Conservation (phyloP, 352 stramenopile genomes). For the Saprolegnia parasitica region DNA sequence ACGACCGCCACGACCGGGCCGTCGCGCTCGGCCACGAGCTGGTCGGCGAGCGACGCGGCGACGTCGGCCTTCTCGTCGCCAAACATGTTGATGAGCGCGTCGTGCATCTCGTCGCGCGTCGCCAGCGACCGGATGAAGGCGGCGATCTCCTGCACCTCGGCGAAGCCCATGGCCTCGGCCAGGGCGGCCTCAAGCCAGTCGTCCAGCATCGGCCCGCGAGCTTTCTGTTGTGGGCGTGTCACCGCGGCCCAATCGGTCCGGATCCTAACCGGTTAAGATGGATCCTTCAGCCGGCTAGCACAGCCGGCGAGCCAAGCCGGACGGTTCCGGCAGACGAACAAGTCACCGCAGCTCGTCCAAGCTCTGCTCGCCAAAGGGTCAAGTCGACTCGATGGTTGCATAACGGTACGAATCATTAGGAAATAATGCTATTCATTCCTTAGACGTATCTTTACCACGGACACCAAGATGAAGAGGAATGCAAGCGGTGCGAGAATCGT, state of each 20-base stretch:
- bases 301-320: no score
- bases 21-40: slow-evolving; percentile 11
- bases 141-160: slow-evolving; percentile 27
- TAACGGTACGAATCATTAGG: no score
- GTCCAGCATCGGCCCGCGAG: not conserved
- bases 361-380: no score
- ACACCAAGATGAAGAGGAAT: no score
- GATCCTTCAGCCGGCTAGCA: no score
- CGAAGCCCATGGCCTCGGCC: slow-evolving; percentile 23
- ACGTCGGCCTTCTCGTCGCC: slow-evolving; percentile 22
- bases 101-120: slow-evolving; percentile 12
- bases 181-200: slow-evolving; percentile 20
- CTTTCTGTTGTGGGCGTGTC: not conserved
- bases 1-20: not conserved
- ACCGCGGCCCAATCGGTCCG: no score
- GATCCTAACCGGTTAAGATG: not conserved
- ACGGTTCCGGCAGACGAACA: no score
- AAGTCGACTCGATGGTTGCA: no score
- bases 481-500: no score
- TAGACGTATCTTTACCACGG: no score
- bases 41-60: slow-evolving; percentile 1
- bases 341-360: no score
- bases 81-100: slow-evolving; percentile 26
- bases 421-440: no score
- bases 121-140: slow-evolving; percentile 21